Percentiles rank a stretch among this genome's conserved stretches.
phyloP scores from a whole-genome alignment of 2,329 filamentous ascomycete genomes.

The Verticillium isaacii region DNA sequence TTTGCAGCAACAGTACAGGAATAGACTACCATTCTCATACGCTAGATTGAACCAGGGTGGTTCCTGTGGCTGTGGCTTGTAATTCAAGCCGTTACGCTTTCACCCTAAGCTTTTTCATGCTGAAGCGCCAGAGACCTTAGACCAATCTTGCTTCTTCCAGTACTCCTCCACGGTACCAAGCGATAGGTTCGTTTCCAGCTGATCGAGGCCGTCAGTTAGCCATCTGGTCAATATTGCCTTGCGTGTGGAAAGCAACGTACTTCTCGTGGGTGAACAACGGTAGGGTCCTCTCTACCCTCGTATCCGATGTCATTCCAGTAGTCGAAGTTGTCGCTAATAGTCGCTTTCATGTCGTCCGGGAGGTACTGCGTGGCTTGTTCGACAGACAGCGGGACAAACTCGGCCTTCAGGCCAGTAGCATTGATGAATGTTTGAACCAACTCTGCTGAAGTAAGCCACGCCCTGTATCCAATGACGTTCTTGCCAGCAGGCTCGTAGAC shows the following conservation, averaged over 20 bases:
- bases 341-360: constrained; percentile 3
- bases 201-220: no score
- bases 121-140: no score
- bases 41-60: no score
- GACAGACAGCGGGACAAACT: background rate
- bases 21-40: no score
- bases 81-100: no score
- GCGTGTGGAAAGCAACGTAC: constrained; percentile 2
- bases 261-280: constrained; percentile 8
- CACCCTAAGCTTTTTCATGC: no score
- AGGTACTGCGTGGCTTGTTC: background rate
- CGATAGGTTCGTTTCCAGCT: no score
- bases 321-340: background rate
- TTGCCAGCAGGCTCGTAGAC: constrained; percentile 13
- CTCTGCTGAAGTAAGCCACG: constrained; percentile 14
- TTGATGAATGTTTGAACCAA: constrained; percentile 11
- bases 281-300: constrained; percentile 9
- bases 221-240: no score
- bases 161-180: no score
- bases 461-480: constrained; percentile 18
- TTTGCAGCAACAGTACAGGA: no score
- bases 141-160: no score
- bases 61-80: no score
- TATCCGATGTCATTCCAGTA: constrained; percentile 12
- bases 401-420: constrained; percentile 11